Base-by-base conservation (phyloP, 148 eudicot genomes). In the Gaultheria prostrata region DNA sequence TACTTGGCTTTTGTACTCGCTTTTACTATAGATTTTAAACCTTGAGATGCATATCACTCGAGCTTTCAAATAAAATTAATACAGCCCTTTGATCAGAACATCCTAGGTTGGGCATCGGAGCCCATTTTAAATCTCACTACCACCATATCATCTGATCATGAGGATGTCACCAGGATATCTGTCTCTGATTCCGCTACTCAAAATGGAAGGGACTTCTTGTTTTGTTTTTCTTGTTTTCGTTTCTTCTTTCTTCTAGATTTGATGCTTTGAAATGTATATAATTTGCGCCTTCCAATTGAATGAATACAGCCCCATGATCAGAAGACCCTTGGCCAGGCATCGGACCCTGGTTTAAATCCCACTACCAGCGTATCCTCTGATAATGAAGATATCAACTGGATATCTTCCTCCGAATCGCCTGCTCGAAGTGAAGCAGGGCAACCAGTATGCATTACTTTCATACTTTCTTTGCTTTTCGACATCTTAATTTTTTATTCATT, bases 291-390 rank as follows among this genome's bases (percentile, higher is more conserved):
- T 67, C 32, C 30, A n/a, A n/a, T 67, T 35, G 4, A 30, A 67
- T 67, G 72, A 28, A 28, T 67, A 67, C 72, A 67, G 72, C 72
- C 72, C 35, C 72, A 14, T 67, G 72, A 30, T 67, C 72, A 67
- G 72, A 67, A 67, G 39, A 13, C 4, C 72, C 72, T 28, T 30
- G 72, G 39, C 35, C 35, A 2, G 18, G 17, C 72, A 30, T 14
- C 32, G 8, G 72, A 67, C 35, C 39, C 72, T 1, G 35, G 30
- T 30, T 67, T 67, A 67, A 30, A 1, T 30, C 72, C 72, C 14
- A 26, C 35, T 5, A 67, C 35, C 18, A 28, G 18, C 72, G 12
- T 28, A 28, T 4, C 72, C 72, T 67, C 35, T 12, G 72, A 30
- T 30, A 67, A 28, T 28, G 72, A 67, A 35, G 35, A 67, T 67